Evolutionary conservation across 2,329 filamentous ascomycete genomes (phyloP), one percentile per base, ranked within the genome.

Genomic region (Aotearoamyces nothofagi): DNA sequence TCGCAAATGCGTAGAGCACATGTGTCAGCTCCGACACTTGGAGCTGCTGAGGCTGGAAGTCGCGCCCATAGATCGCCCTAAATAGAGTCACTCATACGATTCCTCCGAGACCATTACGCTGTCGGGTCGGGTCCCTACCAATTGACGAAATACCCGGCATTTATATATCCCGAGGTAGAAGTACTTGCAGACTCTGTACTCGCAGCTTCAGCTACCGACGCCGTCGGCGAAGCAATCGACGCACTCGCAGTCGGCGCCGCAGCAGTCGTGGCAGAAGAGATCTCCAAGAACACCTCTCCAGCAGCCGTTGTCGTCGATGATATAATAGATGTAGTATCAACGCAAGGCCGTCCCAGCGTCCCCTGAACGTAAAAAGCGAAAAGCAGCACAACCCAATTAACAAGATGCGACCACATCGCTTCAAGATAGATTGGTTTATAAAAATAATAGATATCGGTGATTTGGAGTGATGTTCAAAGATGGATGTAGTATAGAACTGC

Each of bases 1-100:
- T 86, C 43, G 81, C 78, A 52, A 93, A 93, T 2, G 83, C 66
- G 44, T 70, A 92, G 2, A 92, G 61, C 2, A 92, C 60, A 42
- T 90, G 80, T 0, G 78, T 87, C 29, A 92, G 56, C 37, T 82
- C 60, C 2, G 69, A 60, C 2, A 62, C 69, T 0, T 77, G 77
- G 6, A 92, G 61, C 40, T 82, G 61, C 29, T 76, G 64, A 0
- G 80, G 77, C 32, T 78, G 65, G 45, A 77, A 82, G 37, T 79
- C 69, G 31, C 80, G 66, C 14, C 57, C 73, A 45, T 92, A 90
- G 28, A 82, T 79, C 23, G 69, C 76, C 78, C 63, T 66, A 19
- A 20, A 20, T 20, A 8, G 7, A 8, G 19, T 20, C n/a, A 20
- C 8, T n/a, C 7, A 8, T 20, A n/a, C n/a, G n/a, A n/a, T n/a